These are phyloP conservation scores for Penicillium soppii DNA, from an alignment of 495 filamentous ascomycete genomes.

Conservation along the genomic window DNA sequence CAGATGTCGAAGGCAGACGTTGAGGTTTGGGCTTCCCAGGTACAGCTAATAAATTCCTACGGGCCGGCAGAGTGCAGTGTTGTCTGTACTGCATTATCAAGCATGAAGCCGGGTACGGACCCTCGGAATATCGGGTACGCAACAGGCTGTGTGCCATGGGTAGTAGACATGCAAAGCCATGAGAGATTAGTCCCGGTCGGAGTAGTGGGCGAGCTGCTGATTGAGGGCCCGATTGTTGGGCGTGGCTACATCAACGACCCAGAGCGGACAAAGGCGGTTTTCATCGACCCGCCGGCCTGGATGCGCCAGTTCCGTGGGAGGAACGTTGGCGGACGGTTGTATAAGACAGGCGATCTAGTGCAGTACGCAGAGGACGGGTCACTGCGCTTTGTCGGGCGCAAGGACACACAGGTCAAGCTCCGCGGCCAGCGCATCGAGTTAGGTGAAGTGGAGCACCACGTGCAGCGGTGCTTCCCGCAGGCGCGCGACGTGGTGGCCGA, in stretches of 20 bases:
- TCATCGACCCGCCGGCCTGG: not conserved
- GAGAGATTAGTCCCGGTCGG: constrained; percentile 35
- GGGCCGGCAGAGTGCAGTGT: not conserved
- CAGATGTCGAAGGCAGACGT: not conserved
- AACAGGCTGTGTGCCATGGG: constrained; percentile 1
- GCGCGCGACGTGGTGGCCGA: not conserved
- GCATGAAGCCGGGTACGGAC: not conserved
- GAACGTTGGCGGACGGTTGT: constrained; percentile 26
- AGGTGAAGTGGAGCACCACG: not conserved
- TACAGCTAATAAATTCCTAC: not conserved
- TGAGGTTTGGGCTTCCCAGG: constrained; percentile 1
- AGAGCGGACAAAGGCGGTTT: not conserved
- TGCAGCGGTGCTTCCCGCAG: not conserved
- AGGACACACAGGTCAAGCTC: constrained; percentile 33
- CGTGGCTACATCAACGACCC: constrained; percentile 31
- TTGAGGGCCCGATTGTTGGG: constrained; percentile 38
- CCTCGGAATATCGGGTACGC: no score
- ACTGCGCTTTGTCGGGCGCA: constrained; percentile 38
- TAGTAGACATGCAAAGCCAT: constrained; percentile 30
- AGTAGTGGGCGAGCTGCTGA: constrained; percentile 36
- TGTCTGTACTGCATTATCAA: no score
- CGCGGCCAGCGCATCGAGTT: constrained; percentile 34
- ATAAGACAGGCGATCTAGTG: constrained; percentile 52
- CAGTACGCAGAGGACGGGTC: constrained; percentile 34
- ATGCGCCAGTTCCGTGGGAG: no score